Percentiles rank a stretch among this genome's conserved stretches.
phyloP scores from a whole-genome alignment of 192 early-diverging fungal species.

The Cladochytrium replicatum region DNA sequence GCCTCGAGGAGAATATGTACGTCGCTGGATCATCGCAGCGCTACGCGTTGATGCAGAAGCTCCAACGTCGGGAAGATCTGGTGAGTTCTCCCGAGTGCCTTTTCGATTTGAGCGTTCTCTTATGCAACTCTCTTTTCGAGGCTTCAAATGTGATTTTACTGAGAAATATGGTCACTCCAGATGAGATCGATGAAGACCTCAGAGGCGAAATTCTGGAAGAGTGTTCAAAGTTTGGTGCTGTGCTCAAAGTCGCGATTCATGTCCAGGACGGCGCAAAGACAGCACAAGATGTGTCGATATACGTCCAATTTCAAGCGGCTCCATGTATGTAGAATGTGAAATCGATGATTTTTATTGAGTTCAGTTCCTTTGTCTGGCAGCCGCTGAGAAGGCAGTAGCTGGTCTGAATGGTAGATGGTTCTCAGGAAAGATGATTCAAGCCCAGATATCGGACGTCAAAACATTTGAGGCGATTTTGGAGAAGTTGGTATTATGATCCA shows the following conservation, averaged over 20 bases:
- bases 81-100: no score
- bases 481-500: no score
- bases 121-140: no score
- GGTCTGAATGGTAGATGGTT: no score
- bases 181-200: conserved; percentile 71
- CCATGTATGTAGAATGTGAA: no score
- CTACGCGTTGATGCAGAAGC: conserved; percentile 63
- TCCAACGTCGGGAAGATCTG: conserved; percentile 22
- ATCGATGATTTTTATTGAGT: no score
- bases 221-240: conserved; percentile 67
- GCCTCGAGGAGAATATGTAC: conserved; percentile 29
- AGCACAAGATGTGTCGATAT: conserved; percentile 56
- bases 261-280: conserved; percentile 17
- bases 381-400: no score
- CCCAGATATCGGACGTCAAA: no score
- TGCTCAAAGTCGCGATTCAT: conserved; percentile 55
- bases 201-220: conserved; percentile 78
- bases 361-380: no score
- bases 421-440: no score
- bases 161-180: conserved; percentile 57
- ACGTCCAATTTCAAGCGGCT: conserved; percentile 58
- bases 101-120: no score
- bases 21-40: conserved; percentile 46
- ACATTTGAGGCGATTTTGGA: no score
- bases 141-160: conserved; percentile 57